Evolutionary conservation across 768 basidiomycete species (phyloP), one percentile per base, ranked within the genome.

Genomic region (Hypsizygus marmoreus): DNA sequence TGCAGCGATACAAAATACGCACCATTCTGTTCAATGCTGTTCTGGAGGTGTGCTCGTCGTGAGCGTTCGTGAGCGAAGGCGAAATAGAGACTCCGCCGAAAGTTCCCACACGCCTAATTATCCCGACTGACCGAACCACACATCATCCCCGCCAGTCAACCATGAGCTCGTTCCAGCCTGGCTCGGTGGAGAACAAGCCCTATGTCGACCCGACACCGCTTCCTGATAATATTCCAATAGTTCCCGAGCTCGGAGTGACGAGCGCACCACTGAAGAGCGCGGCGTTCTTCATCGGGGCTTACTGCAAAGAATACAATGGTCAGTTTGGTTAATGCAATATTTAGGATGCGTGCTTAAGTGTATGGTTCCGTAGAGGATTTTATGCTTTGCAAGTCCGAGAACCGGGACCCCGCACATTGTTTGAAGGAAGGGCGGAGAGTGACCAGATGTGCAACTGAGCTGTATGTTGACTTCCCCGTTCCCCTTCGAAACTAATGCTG

Each of bases 221-320:
- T 48, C 85, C 88, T 0, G 70, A 71, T 24, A 63, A 79, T 50
- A 57, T 74, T 17, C 93, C 95, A 25, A 84, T 82, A 60, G 91
- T 97, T 28, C 75, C 81, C 49, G 97, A 99, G 69, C 69, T 99
- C 34, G 95, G 95, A 31, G 77, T 74, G 33, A 92, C 92, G 1
- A 95, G 91, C 54, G 97, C 86, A 48, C 97, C 95, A 2, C 74
- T 98, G 60, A 97, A 98, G 75, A 91, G 88, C 56, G 93, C 95
- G 1, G 88, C 92, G 6, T 98, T 97, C 81, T 97, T 97, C 73
- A 84, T 99, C 64, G 97, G 93, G 22, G 86, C 89, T 28, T 81
- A 91, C 65, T 99, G 95, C 81, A 92, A 92, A 69, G 90, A 93
- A 46, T 95, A 84, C 72, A 98, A 95, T 71, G 95, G 95, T 97